Percentiles rank a stretch among this genome's conserved stretches.
Evolutionary conservation across 192 early-diverging fungal species (phyloP).

Genomic region (Backusella luteola): DNA sequence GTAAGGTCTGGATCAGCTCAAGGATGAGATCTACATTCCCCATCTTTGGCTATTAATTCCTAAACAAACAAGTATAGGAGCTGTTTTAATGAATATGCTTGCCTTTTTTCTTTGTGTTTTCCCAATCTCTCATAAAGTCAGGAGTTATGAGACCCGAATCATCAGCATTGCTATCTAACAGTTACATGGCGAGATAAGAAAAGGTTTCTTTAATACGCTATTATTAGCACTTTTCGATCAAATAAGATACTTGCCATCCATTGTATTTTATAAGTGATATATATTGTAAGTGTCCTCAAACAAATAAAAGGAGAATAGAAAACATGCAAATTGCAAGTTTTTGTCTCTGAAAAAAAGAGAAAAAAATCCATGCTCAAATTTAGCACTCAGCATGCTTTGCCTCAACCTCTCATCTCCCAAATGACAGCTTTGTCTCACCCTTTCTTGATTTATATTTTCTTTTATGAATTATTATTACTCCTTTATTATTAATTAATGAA

Average conservation of each 20-base stretch:
- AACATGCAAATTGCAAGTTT: too few species aligned
- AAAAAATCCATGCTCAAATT: background rate
- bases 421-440: background rate
- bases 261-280: background rate
- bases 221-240: background rate
- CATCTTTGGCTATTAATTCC: background rate
- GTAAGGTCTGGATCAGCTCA: constrained; percentile 49
- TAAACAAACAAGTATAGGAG: background rate
- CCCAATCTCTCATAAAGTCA: constrained; percentile 38
- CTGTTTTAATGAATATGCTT: background rate
- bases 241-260: background rate
- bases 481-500: too few species aligned
- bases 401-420: background rate
- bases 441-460: too few species aligned
- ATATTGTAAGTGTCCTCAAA: background rate
- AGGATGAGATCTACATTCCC: constrained; percentile 43
- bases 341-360: too few species aligned
- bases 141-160: constrained; percentile 25
- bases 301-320: background rate
- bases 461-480: background rate
- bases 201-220: background rate
- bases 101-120: constrained; percentile 41
- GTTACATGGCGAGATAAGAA: background rate
- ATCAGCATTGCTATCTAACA: background rate
- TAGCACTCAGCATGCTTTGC: background rate